These are phyloP conservation scores for Fraxinus baroniana DNA, from an alignment of 305 asterid species.

Conservation along the genomic window DNA sequence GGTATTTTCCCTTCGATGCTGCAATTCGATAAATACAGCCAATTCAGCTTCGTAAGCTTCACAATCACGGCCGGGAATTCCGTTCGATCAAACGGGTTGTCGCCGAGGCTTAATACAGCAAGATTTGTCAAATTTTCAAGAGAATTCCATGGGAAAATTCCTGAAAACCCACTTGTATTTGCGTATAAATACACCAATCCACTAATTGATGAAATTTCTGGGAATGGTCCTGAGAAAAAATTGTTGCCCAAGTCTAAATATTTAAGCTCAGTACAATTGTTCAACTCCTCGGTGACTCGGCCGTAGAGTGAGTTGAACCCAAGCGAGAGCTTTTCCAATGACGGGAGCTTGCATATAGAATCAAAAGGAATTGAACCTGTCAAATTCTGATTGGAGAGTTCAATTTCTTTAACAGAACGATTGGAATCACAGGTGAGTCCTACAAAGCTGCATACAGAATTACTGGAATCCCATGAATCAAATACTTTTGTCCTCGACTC, in stretches of 20 bases:
- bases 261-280: slow-evolving; percentile 46
- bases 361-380: slow-evolving; percentile 46
- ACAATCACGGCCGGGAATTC: slow-evolving; percentile 50
- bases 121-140: slow-evolving; percentile 45
- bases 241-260: slow-evolving; percentile 72
- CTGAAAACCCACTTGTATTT: slow-evolving; percentile 67
- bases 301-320: slow-evolving; percentile 57
- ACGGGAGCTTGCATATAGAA: slow-evolving; percentile 47
- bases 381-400: slow-evolving; percentile 58
- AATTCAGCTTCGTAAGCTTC: slow-evolving; percentile 42
- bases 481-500: slow-evolving; percentile 41
- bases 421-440: slow-evolving; percentile 57
- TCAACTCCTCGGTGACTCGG: slow-evolving; percentile 39
- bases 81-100: slow-evolving; percentile 47
- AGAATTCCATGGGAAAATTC: slow-evolving; percentile 66
- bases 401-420: slow-evolving; percentile 54
- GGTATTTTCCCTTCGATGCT: slow-evolving; percentile 67
- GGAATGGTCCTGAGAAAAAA: slow-evolving; percentile 54
- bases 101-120: slow-evolving; percentile 65
- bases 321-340: slow-evolving; percentile 59
- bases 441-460: slow-evolving; percentile 35
- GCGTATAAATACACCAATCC: slow-evolving; percentile 50
- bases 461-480: slow-evolving; percentile 56
- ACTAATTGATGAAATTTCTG: slow-evolving; percentile 44
- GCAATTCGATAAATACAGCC: slow-evolving; percentile 72